Conservation (phyloP, 805 yeast species). For the Saccharomycopsis malanga region DNA sequence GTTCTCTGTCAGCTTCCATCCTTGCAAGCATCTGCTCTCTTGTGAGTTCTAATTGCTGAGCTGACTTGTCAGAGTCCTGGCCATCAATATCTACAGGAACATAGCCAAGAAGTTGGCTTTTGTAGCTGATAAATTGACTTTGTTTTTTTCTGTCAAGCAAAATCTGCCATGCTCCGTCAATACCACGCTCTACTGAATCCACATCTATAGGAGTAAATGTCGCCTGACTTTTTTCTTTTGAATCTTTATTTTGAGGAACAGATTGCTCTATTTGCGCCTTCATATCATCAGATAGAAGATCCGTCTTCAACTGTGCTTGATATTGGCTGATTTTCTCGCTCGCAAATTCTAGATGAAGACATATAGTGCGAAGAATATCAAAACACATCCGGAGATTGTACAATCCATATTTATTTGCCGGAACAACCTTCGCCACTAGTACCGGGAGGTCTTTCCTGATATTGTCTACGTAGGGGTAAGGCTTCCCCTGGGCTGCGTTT, state of each 20-base stretch:
- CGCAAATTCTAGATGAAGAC: constrained; percentile 6
- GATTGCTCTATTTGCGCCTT: constrained; percentile 5
- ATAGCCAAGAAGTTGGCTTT: not conserved
- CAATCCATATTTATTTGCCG: constrained; percentile 24
- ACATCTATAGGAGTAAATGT: not conserved
- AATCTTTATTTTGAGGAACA: not conserved
- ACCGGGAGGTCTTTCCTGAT: constrained; percentile 30
- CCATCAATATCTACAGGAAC: not conserved
- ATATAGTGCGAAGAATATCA: constrained; percentile 7
- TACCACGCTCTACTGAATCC: constrained; percentile 15
- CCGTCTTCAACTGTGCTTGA: constrained; percentile 2
- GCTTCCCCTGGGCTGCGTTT: not conserved
- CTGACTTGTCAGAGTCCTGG: not conserved
- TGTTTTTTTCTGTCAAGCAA: constrained; percentile 40
- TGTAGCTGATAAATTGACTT: constrained; percentile 34
- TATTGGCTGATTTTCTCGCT: not conserved
- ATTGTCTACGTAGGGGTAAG: constrained; percentile 25
- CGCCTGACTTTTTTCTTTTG: not conserved
- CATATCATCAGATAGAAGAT: constrained; percentile 7
- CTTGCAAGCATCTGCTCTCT: constrained; percentile 58
- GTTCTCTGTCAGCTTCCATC: constrained; percentile 90
- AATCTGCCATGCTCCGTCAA: constrained; percentile 40
- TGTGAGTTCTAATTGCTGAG: constrained; percentile 23
- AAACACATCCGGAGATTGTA: constrained; percentile 11
- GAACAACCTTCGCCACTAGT: constrained; percentile 33